Conservation (phyloP, 306 rosid genomes). For the Luffa acutangula region DNA sequence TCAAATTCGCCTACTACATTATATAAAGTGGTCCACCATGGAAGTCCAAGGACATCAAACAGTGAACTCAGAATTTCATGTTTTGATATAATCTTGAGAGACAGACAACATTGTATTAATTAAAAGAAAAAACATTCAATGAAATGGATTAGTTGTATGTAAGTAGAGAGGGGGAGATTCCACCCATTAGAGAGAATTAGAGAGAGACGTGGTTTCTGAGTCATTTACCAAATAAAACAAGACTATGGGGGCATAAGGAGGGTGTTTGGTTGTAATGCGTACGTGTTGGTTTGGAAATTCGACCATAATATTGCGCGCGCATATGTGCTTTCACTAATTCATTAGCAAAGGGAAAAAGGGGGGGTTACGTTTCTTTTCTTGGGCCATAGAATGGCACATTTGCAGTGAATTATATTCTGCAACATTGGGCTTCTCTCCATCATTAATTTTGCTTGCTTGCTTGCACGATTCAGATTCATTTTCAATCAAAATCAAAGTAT, state of each 20-base stretch:
- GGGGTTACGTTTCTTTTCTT: not conserved
- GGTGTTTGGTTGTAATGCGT: not conserved
- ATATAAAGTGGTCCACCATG: too few species aligned
- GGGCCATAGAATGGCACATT: not conserved
- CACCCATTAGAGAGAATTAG: not conserved
- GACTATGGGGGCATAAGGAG: not conserved
- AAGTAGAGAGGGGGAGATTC: not conserved
- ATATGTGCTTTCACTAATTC: not conserved
- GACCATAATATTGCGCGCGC: not conserved
- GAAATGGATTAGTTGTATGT: not conserved
- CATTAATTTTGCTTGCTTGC: slow-evolving; percentile 4
- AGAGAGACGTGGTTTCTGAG: not conserved
- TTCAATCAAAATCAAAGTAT: slow-evolving; percentile 26
- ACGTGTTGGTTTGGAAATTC: not conserved
- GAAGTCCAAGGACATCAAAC: too few species aligned
- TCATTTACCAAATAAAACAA: not conserved
- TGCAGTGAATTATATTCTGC: slow-evolving; percentile 5
- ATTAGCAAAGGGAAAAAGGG: not conserved
- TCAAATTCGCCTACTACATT: too few species aligned
- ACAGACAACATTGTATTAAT: too few species aligned
- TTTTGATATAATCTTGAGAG: too few species aligned
- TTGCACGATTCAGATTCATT: not conserved
- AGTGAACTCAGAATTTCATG: too few species aligned
- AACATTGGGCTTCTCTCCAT: not conserved
- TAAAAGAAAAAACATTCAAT: too few species aligned